phyloP scores from a whole-genome alignment of 2,329 filamentous ascomycete species.

The Graphilbum fragrans region DNA sequence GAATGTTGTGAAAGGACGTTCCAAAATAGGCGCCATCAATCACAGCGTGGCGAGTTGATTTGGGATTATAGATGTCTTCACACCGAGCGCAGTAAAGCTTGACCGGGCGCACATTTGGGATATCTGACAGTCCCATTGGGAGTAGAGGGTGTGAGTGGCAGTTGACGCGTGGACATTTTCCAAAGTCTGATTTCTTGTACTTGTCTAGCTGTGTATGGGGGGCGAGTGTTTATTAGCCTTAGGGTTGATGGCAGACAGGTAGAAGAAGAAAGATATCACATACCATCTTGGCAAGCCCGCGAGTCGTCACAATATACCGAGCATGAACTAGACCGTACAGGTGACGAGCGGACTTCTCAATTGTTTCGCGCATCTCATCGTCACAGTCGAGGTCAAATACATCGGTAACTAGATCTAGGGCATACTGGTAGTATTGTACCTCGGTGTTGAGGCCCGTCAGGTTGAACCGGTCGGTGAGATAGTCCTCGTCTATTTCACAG shows the following conservation, averaged over 20 bases:
- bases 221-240: background rate
- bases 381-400: slow-evolving; percentile 98
- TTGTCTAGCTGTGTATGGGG: slow-evolving; percentile 71
- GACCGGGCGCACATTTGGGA: slow-evolving; percentile 76
- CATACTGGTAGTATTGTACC: slow-evolving; percentile 98
- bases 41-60: slow-evolving; percentile 85
- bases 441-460: slow-evolving; percentile 93
- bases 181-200: slow-evolving; percentile 96
- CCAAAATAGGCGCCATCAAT: slow-evolving; percentile 99
- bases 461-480: slow-evolving; percentile 96
- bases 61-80: slow-evolving; percentile 98
- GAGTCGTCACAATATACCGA: slow-evolving; percentile 90
- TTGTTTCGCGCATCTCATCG: slow-evolving; percentile 94
- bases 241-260: no score
- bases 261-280: no score
- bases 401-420: slow-evolving; percentile 90
- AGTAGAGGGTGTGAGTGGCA: slow-evolving; percentile 88
- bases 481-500: slow-evolving; percentile 98
- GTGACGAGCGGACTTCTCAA: slow-evolving; percentile 92
- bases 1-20: slow-evolving; percentile 95
- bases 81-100: slow-evolving; percentile 96
- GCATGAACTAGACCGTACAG: slow-evolving; percentile 94
- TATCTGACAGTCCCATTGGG: slow-evolving; percentile 87
- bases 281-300: slow-evolving; percentile 94
- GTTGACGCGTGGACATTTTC: slow-evolving; percentile 93